Conservation (phyloP, 352 stramenopile species). For the Pythium dissotocum region DNA sequence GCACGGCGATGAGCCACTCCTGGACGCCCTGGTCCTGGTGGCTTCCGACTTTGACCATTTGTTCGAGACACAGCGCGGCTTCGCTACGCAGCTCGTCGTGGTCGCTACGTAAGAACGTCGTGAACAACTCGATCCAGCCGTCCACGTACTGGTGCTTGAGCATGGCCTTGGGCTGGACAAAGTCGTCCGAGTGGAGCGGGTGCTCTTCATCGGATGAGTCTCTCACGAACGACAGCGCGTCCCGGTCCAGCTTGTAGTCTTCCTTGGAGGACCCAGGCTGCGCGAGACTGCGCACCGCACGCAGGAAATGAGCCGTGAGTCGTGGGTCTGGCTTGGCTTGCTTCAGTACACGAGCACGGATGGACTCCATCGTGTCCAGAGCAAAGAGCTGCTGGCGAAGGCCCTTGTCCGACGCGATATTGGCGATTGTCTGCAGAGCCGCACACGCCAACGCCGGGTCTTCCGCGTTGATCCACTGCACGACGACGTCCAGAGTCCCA, state of each 20-base stretch:
- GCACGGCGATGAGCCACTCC: constrained; percentile 73
- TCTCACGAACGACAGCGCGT: constrained; percentile 64
- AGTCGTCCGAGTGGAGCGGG: constrained; percentile 56
- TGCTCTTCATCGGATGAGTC: constrained; percentile 50
- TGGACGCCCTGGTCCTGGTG: constrained; percentile 66
- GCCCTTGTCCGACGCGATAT: constrained; percentile 37
- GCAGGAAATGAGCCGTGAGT: constrained; percentile 52
- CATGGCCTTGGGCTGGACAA: constrained; percentile 46
- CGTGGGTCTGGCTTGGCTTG: constrained; percentile 31
- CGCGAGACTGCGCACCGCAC: constrained; percentile 51
- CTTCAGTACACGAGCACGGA: constrained; percentile 43
- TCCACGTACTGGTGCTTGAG: constrained; percentile 56
- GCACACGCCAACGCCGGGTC: constrained; percentile 35
- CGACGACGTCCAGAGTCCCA: constrained; percentile 31
- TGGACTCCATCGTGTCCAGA: constrained; percentile 40
- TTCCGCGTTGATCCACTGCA: constrained; percentile 47
- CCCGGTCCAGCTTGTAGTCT: constrained; percentile 45
- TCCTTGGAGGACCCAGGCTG: constrained; percentile 12
- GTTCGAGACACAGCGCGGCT: constrained; percentile 58
- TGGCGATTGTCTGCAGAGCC: constrained; percentile 45
- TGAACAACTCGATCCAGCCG: constrained; percentile 82
- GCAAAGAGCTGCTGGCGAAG: constrained; percentile 41
- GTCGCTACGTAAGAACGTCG: constrained; percentile 54
- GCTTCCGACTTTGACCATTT: constrained; percentile 41
- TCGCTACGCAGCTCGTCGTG: constrained; percentile 47